A percentile compares a stretch with the other conserved stretches of the same genome.
These are phyloP conservation scores for Yamagishiella unicocca DNA, from an alignment of 139 green algal species.

Conservation along the genomic window DNA sequence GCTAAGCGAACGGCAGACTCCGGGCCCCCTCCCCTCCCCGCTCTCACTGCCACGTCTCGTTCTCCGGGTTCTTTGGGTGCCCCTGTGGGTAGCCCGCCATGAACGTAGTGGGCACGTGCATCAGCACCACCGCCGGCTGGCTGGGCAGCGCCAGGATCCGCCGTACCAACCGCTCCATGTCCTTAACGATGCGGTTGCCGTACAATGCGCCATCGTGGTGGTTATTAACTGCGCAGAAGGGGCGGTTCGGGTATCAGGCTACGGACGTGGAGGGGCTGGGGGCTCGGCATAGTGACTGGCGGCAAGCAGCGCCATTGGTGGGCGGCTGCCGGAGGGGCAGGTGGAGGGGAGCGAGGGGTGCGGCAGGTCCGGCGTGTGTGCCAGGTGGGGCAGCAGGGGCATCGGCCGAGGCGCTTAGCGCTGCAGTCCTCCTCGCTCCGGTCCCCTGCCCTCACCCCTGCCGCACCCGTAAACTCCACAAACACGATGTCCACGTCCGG, in stretches of 20 bases:
- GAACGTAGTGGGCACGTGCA: conserved; percentile 5
- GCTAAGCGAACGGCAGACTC: too few species aligned
- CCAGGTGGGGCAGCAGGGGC: too few species aligned
- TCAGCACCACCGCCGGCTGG: conserved; percentile 32
- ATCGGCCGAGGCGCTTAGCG: too few species aligned
- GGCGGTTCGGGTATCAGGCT: too few species aligned
- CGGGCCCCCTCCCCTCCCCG: neutral
- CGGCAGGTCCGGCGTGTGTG: too few species aligned
- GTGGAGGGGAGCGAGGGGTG: too few species aligned
- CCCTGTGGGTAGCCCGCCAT: neutral
- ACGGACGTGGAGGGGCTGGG: too few species aligned
- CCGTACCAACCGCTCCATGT: conserved; percentile 36
- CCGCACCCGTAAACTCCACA: conserved; percentile 27
- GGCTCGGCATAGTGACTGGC: too few species aligned
- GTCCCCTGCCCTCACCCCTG: too few species aligned
- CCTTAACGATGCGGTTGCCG: neutral
- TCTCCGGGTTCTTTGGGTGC: conserved; percentile 22
- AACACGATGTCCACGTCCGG: conserved; percentile 40
- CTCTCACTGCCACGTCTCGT: neutral
- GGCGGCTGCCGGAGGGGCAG: too few species aligned
- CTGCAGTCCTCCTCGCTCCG: too few species aligned
- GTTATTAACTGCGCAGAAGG: conserved; percentile 28
- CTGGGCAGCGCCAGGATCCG: conserved; percentile 18
- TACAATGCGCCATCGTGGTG: neutral
- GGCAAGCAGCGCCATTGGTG: too few species aligned